phyloP scores from a whole-genome alignment of 257 asterid species.

The Lithospermum erythrorhizon region DNA sequence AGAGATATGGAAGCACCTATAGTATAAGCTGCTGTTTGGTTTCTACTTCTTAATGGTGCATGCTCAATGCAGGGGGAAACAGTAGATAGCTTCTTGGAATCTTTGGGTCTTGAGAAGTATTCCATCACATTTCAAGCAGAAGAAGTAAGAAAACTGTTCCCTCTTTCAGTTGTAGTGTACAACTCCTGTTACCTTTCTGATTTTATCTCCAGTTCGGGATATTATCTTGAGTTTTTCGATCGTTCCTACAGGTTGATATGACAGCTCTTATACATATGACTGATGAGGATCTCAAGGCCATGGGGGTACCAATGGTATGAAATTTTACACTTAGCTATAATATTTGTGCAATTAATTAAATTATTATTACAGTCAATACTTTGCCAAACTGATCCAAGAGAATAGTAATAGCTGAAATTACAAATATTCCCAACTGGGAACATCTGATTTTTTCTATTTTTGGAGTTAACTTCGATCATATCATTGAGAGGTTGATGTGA shows the following conservation, averaged over 20 bases:
- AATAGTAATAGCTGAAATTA: background rate
- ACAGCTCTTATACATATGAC: constrained; percentile 87
- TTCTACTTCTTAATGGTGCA: constrained; percentile 11
- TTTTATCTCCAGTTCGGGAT: no score
- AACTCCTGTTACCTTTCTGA: no score
- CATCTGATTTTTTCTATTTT: no score
- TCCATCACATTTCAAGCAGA: constrained; percentile 94
- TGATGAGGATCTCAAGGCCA: constrained; percentile 93
- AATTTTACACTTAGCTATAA: background rate
- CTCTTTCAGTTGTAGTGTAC: constrained; percentile 10
- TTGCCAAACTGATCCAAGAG: background rate
- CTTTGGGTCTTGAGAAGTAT: constrained; percentile 85
- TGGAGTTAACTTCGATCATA: background rate
- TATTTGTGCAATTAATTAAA: background rate
- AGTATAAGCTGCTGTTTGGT: background rate
- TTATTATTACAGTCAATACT: background rate
- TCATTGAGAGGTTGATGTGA: background rate
- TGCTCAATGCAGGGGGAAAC: constrained; percentile 58
- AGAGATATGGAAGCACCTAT: no score
- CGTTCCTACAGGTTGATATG: constrained; percentile 77
- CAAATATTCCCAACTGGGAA: background rate
- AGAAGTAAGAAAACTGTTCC: constrained; percentile 46
- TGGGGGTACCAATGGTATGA: constrained; percentile 94
- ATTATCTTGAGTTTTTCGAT: no score
- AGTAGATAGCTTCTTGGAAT: constrained; percentile 67